Percentiles rank a stretch among this genome's conserved stretches.
Evolutionary conservation across 2,329 filamentous ascomycete genomes (phyloP).

Genomic region (Drechslera avenae): DNA sequence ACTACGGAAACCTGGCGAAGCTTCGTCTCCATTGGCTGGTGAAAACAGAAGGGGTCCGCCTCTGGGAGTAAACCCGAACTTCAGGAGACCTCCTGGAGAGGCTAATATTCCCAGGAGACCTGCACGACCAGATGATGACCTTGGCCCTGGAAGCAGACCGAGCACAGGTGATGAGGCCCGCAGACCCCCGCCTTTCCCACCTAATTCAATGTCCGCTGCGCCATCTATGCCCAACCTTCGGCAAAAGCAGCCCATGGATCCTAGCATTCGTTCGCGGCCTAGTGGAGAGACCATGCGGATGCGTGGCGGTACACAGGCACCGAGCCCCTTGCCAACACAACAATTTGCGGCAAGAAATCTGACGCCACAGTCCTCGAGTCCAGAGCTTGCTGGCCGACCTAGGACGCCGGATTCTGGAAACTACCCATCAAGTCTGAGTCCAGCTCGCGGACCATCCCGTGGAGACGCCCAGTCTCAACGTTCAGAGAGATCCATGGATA

Average conservation of each 20-base stretch:
- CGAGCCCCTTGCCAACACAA: slow-evolving; percentile 34
- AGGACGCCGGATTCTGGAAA: slow-evolving; percentile 40
- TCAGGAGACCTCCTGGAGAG: slow-evolving; percentile 30
- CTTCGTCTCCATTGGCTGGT: slow-evolving; percentile 15
- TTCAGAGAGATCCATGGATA: slow-evolving; percentile 37
- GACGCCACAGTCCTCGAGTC: slow-evolving; percentile 49
- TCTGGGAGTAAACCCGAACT: slow-evolving; percentile 25
- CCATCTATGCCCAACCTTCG: slow-evolving; percentile 37
- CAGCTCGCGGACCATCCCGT: slow-evolving; percentile 31
- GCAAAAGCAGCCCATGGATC: slow-evolving; percentile 43
- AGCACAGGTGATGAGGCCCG: slow-evolving; percentile 39
- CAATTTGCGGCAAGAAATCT: slow-evolving; percentile 41
- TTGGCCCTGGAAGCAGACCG: slow-evolving; percentile 28
- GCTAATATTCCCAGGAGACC: slow-evolving; percentile 27
- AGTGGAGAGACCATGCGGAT: slow-evolving; percentile 46
- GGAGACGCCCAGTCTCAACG: slow-evolving; percentile 41
- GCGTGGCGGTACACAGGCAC: slow-evolving; percentile 37
- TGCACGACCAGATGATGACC: slow-evolving; percentile 25
- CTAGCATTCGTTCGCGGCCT: slow-evolving; percentile 40
- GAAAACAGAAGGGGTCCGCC: slow-evolving; percentile 24
- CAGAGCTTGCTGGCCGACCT: slow-evolving; percentile 43
- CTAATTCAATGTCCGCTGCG: slow-evolving; percentile 26
- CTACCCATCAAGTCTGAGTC: slow-evolving; percentile 31
- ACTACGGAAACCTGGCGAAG: slow-evolving; percentile 28
- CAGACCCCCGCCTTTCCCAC: slow-evolving; percentile 30